Evolutionary conservation across 176 grass and related monocot genomes (phyloP).

Genomic region (Juncus inflexus): DNA sequence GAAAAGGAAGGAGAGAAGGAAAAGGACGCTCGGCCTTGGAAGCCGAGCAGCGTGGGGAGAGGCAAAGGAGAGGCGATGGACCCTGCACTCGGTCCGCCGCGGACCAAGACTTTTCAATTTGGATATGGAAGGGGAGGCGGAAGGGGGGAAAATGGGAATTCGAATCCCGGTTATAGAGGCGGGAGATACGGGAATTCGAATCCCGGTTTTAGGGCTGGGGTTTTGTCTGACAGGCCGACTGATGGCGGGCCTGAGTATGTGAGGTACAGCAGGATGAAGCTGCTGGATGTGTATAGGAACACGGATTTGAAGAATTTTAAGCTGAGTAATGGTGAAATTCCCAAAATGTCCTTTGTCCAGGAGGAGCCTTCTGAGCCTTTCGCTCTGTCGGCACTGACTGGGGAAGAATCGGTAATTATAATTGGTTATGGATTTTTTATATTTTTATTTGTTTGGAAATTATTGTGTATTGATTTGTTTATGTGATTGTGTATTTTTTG

Average conservation of each 20-base stretch:
- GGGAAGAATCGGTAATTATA: constrained; percentile 71
- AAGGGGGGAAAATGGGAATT: too few relatives aligned
- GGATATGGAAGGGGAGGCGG: constrained; percentile 59
- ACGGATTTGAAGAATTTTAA: constrained; percentile 62
- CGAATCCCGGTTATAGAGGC: too few relatives aligned
- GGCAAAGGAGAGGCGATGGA: constrained; percentile 64
- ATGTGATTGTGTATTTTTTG: constrained; percentile 4
- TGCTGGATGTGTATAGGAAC: constrained; percentile 86
- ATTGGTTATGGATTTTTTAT: constrained; percentile 20
- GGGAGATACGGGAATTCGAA: too few relatives aligned
- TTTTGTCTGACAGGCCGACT: constrained; percentile 61
- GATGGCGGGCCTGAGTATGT: constrained; percentile 38
- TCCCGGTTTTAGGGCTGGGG: constrained; percentile 30
- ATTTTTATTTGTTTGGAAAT: neutral
- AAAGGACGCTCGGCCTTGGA: constrained; percentile 70
- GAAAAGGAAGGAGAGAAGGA: constrained; percentile 78
- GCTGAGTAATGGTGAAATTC: constrained; percentile 56
- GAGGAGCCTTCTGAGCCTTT: constrained; percentile 70
- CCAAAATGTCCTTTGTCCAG: constrained; percentile 52
- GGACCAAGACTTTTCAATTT: constrained; percentile 42
- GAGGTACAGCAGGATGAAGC: constrained; percentile 96
- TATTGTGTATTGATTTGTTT: neutral
- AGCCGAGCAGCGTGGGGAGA: constrained; percentile 63
- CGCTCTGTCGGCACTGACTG: constrained; percentile 68
- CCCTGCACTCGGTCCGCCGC: constrained; percentile 34